phyloP scores from a whole-genome alignment of 331 rosid genomes.

The Rhamnella rubrinervis region DNA sequence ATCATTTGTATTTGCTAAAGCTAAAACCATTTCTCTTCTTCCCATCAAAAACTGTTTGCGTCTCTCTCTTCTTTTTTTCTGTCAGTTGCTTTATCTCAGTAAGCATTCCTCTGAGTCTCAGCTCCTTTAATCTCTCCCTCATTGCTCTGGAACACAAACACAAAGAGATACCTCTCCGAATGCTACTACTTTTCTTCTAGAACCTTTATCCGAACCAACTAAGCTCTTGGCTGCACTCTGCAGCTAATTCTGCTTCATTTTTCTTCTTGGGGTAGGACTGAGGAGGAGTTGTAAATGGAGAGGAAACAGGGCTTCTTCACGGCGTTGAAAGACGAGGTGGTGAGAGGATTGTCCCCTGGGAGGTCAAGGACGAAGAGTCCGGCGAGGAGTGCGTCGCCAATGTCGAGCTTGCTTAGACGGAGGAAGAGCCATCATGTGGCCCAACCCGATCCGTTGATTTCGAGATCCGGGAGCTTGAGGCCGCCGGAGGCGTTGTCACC shows the following conservation, averaged over 20 bases:
- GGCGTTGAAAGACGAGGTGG: slow-evolving; percentile 79
- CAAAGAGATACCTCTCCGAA: too few relatives aligned
- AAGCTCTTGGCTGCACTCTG: not conserved
- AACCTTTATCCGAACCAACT: not conserved
- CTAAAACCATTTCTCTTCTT: slow-evolving; percentile 15
- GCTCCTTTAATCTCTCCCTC: not conserved
- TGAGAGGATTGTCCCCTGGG: slow-evolving; percentile 82
- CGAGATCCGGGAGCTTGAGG: slow-evolving; percentile 92
- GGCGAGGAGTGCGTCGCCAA: slow-evolving; percentile 62
- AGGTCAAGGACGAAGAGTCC: slow-evolving; percentile 80
- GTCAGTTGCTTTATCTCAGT: slow-evolving; percentile 20
- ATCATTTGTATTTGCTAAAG: slow-evolving; percentile 9
- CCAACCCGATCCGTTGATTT: slow-evolving; percentile 49
- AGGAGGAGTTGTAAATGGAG: slow-evolving; percentile 52
- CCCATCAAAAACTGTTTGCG: slow-evolving; percentile 1
- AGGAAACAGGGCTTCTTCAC: slow-evolving; percentile 90
- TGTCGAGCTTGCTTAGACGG: slow-evolving; percentile 62
- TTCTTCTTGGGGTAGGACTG: not conserved
- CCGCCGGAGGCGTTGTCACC: slow-evolving; percentile 87
- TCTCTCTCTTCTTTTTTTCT: not conserved
- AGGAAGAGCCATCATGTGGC: slow-evolving; percentile 60
- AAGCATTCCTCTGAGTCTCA: slow-evolving; percentile 20
- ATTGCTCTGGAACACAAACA: not conserved
- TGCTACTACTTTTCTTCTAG: too few relatives aligned
- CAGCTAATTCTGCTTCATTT: not conserved